Percentiles rank a stretch among this genome's conserved stretches.
Conservation (phyloP, 2,329 filamentous ascomycete genomes). For the Botrytis porri region DNA sequence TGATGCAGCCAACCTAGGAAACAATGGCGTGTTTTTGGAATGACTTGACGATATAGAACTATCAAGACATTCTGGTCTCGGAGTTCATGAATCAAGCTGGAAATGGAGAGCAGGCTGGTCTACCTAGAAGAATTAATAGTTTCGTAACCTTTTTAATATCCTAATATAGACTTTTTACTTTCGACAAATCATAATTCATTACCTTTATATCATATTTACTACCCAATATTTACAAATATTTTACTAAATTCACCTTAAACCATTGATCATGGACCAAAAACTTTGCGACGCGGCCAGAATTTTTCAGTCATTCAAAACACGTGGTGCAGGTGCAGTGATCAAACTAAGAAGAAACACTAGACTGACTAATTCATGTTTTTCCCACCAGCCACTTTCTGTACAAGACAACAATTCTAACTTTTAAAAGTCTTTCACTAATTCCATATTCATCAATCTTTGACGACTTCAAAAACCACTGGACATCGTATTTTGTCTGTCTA, state of each 20-base stretch:
- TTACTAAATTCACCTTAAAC: background rate
- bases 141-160: constrained; percentile 24
- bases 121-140: constrained; percentile 22
- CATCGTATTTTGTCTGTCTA: background rate
- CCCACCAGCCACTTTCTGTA: constrained; percentile 5
- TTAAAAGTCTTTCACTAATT: background rate
- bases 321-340: background rate
- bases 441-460: background rate
- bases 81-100: constrained; percentile 8
- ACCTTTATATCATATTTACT: background rate
- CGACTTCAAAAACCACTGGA: background rate
- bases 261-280: background rate
- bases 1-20: constrained; percentile 3
- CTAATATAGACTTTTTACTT: constrained; percentile 24
- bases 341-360: constrained; percentile 1
- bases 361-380: background rate
- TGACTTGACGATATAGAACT: constrained; percentile 30
- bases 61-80: constrained; percentile 11
- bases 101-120: constrained; percentile 13
- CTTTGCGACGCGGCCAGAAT: background rate
- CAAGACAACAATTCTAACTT: background rate
- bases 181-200: background rate
- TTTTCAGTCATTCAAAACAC: background rate
- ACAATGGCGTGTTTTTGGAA: constrained; percentile 15
- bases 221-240: background rate